A percentile compares a stretch with the other conserved stretches of the same genome.
These are phyloP conservation scores for Trematosphaeria pertusa DNA, from an alignment of 2,329 filamentous ascomycete species.

Conservation along the genomic window DNA sequence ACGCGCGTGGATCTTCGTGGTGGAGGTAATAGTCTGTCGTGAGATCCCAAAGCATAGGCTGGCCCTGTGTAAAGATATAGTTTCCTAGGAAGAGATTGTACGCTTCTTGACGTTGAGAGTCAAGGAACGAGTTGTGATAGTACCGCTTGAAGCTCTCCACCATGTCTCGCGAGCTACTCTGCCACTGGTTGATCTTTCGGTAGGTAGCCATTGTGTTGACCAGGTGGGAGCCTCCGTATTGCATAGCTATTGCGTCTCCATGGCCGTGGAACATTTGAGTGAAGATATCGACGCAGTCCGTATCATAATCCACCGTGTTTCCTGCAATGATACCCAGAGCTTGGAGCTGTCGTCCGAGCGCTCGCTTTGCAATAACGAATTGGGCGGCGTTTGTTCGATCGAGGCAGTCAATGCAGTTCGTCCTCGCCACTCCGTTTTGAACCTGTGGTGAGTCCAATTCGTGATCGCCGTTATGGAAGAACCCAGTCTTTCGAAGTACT, in stretches of 20 bases:
- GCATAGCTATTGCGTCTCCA: constrained; percentile 95
- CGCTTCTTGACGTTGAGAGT: constrained; percentile 96
- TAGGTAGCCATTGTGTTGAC: constrained; percentile 99
- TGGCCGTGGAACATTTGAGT: constrained; percentile 98
- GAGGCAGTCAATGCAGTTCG: constrained; percentile 97
- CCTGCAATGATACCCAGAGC: constrained; percentile 86
- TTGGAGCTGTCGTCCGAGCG: constrained; percentile 89
- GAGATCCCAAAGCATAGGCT: constrained; percentile 97
- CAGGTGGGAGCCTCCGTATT: constrained; percentile 95
- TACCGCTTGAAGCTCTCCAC: constrained; percentile 99
- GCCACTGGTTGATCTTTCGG: constrained; percentile 99
- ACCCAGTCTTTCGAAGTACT: constrained; percentile 83
- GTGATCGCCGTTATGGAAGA: constrained; percentile 91
- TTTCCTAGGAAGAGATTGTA: constrained; percentile 98
- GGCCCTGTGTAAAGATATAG: constrained; percentile 84
- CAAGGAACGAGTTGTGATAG: constrained; percentile 98
- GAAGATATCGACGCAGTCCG: constrained; percentile 93
- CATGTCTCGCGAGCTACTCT: constrained; percentile 96
- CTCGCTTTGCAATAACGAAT: constrained; percentile 95
- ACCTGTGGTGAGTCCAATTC: constrained; percentile 69
- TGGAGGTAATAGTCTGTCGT: constrained; percentile 96
- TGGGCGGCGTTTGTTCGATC: constrained; percentile 97
- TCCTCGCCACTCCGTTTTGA: constrained; percentile 91
- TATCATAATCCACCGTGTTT: constrained; percentile 86
- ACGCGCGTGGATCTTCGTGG: constrained; percentile 80